Percentiles rank a stretch among this genome's conserved stretches.
Conservation (phyloP, 2,329 filamentous ascomycete genomes). For the Pyricularia grisea region DNA sequence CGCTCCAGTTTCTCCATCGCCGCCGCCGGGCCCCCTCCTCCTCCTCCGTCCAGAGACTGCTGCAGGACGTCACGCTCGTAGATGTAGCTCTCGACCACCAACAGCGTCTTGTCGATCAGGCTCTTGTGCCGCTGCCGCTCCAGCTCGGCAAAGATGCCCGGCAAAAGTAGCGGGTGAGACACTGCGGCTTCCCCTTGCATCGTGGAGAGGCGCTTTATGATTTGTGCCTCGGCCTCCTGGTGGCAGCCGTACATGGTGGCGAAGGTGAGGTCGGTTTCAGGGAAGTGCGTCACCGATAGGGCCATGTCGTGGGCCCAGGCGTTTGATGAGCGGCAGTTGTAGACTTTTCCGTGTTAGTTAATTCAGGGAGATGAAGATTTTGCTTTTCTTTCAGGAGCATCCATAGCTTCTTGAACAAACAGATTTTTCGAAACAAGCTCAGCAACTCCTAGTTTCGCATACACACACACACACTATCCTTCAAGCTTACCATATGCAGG, state of each 20-base stretch:
- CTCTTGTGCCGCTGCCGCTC: conserved; percentile 16
- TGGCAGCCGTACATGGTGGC: conserved; percentile 16
- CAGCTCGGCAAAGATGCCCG: conserved; percentile 20
- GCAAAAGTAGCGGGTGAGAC: conserved; percentile 17
- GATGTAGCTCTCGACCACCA: conserved; percentile 15
- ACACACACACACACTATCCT: no score
- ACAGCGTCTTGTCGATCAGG: conserved; percentile 11
- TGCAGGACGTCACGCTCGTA: conserved; percentile 11
- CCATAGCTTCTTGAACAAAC: no score
- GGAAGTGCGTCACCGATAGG: conserved; percentile 16
- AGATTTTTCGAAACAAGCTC: no score
- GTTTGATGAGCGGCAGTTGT: conserved; percentile 17
- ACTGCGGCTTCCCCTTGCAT: neutral
- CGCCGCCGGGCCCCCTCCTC: neutral
- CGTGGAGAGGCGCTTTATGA: conserved; percentile 10
- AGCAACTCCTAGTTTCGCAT: no score
- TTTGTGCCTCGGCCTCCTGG: conserved; percentile 7
- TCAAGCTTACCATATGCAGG: conserved; percentile 11
- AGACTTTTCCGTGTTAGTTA: conserved; percentile 10
- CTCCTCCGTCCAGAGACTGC: conserved; percentile 4
- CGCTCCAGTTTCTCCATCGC: neutral
- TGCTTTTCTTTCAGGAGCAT: neutral
- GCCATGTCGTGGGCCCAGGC: conserved; percentile 17
- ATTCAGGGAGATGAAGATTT: neutral
- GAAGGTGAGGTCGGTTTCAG: conserved; percentile 12